Evolutionary conservation across 1,284 basidiomycete genomes (phyloP).

Genomic region (Pholiota adiposa): DNA sequence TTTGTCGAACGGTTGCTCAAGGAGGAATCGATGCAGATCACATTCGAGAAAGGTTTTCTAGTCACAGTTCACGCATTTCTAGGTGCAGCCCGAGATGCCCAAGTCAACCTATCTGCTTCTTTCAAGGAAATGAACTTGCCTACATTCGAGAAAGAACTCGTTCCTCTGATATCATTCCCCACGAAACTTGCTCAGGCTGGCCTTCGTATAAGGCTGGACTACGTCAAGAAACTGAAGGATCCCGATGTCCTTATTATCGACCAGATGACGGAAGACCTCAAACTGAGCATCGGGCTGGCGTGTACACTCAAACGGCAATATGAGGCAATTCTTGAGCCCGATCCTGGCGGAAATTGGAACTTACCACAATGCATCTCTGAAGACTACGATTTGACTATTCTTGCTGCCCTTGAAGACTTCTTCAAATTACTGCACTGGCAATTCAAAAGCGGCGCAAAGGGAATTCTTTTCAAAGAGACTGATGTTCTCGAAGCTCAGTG

Average conservation of each 20-base stretch:
- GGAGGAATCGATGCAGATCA: constrained; percentile 93
- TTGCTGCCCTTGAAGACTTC: constrained; percentile 89
- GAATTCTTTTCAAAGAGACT: constrained; percentile 96
- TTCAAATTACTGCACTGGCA: constrained; percentile 97
- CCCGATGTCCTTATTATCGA: constrained; percentile 92
- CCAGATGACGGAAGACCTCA: constrained; percentile 94
- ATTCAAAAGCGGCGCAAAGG: constrained; percentile 90
- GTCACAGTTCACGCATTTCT: constrained; percentile 88
- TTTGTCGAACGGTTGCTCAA: constrained; percentile 96
- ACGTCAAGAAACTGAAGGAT: constrained; percentile 88
- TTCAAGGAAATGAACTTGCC: constrained; percentile 90
- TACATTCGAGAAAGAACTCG: constrained; percentile 91
- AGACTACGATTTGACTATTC: constrained; percentile 89
- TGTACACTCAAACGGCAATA: constrained; percentile 96
- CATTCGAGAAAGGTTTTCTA: constrained; percentile 94
- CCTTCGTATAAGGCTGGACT: constrained; percentile 88
- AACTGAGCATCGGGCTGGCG: constrained; percentile 90
- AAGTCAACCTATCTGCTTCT: constrained; percentile 76
- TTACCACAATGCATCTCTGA: constrained; percentile 86
- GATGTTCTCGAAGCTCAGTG: constrained; percentile 97
- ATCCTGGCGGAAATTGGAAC: constrained; percentile 88
- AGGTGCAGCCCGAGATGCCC: constrained; percentile 85
- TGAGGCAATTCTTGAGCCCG: constrained; percentile 84
- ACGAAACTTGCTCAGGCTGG: constrained; percentile 93
- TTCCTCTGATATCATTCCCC: constrained; percentile 93